phyloP scores from a whole-genome alignment of 768 basidiomycete genomes.

The Zangia roseola region DNA sequence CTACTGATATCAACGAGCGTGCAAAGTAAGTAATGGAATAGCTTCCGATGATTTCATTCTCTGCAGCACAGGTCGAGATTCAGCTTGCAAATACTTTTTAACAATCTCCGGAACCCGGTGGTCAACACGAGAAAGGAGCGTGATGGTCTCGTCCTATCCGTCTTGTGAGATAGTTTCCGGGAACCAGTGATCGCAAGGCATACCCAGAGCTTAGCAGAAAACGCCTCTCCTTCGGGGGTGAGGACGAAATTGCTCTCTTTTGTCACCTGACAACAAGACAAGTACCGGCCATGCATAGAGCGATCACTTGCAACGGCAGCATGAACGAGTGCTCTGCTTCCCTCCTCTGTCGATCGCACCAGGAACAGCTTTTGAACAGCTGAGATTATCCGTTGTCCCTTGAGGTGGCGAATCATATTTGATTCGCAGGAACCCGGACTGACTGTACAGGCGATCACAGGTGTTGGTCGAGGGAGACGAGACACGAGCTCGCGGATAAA shows the following conservation, averaged over 20 bases:
- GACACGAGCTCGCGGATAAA: constrained; percentile 34
- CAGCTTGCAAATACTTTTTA: constrained; percentile 3
- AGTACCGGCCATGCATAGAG: constrained; percentile 32
- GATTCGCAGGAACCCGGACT: constrained; percentile 34
- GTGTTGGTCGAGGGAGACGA: constrained; percentile 22
- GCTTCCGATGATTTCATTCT: no score
- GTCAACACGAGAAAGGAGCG: constrained; percentile 19
- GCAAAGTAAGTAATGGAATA: no score
- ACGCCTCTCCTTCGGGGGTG: constrained; percentile 26
- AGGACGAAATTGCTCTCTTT: constrained; percentile 33
- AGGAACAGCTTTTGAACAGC: constrained; percentile 11
- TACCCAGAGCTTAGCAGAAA: constrained; percentile 35
- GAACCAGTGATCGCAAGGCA: not conserved
- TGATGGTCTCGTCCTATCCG: constrained; percentile 24
- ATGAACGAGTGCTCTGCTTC: constrained; percentile 34
- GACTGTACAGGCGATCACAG: constrained; percentile 21
- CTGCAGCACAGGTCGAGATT: no score
- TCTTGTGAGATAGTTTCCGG: not conserved
- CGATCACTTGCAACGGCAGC: constrained; percentile 29
- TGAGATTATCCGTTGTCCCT: not conserved
- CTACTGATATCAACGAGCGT: no score
- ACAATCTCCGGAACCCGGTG: constrained; percentile 21
- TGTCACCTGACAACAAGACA: constrained; percentile 20
- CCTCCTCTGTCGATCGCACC: constrained; percentile 33
- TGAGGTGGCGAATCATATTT: constrained; percentile 18